Evolutionary conservation across 2,329 filamentous ascomycete genomes (phyloP).

Genomic region (Seiridium cupressi): DNA sequence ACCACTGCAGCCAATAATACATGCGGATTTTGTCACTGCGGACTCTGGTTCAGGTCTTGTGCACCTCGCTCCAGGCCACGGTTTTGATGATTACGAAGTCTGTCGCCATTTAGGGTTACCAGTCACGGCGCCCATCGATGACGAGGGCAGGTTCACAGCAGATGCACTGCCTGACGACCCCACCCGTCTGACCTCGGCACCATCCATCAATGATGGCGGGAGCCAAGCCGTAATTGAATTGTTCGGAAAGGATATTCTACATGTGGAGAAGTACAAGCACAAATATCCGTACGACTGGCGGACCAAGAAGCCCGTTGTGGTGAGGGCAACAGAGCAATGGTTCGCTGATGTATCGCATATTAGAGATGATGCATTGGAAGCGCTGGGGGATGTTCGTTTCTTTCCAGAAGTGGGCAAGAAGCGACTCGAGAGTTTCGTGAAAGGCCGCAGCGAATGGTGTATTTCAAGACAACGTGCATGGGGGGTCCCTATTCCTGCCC

Average conservation of each 20-base stretch:
- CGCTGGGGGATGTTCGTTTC: slow-evolving; percentile 73
- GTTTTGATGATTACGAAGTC: slow-evolving; percentile 91
- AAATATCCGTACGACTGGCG: slow-evolving; percentile 99
- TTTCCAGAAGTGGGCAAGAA: slow-evolving; percentile 72
- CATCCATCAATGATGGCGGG: slow-evolving; percentile 70
- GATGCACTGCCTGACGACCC: slow-evolving; percentile 75
- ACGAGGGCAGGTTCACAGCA: slow-evolving; percentile 75
- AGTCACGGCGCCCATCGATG: slow-evolving; percentile 80
- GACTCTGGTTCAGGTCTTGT: slow-evolving; percentile 95
- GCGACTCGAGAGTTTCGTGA: slow-evolving; percentile 81
- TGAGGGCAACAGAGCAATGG: slow-evolving; percentile 94
- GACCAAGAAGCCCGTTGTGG: slow-evolving; percentile 87
- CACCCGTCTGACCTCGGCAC: slow-evolving; percentile 60
- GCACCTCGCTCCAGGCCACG: slow-evolving; percentile 90
- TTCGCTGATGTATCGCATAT: slow-evolving; percentile 89
- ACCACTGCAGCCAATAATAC: slow-evolving; percentile 66
- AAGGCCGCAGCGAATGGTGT: slow-evolving; percentile 91
- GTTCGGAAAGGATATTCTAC: slow-evolving; percentile 63
- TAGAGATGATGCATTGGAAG: slow-evolving; percentile 68
- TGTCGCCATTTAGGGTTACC: slow-evolving; percentile 70
- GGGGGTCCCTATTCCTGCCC: slow-evolving; percentile 92
- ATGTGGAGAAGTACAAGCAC: slow-evolving; percentile 71
- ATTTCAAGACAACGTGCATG: slow-evolving; percentile 94
- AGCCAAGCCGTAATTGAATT: slow-evolving; percentile 68
- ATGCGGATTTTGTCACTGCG: slow-evolving; percentile 85